Evolutionary conservation across 2,329 filamentous ascomycete genomes (phyloP).

Genomic region (Plectosphaerella cucumerina): DNA sequence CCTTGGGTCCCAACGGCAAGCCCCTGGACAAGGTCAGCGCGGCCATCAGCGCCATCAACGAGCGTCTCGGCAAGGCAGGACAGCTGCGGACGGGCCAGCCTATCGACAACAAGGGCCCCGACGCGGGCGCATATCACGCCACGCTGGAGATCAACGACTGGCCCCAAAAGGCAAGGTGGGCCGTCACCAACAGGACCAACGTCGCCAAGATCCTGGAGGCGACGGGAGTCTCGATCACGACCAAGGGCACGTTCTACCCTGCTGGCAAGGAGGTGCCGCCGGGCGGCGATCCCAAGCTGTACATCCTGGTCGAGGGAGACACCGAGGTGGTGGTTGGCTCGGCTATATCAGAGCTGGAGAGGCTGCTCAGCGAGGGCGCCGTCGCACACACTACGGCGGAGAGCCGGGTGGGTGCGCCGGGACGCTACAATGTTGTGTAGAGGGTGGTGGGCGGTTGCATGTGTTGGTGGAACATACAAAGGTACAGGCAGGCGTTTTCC

Average conservation of each 20-base stretch:
- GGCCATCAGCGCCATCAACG: slow-evolving; percentile 89
- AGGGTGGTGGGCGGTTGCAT: neutral
- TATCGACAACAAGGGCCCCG: slow-evolving; percentile 97
- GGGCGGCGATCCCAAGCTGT: slow-evolving; percentile 84
- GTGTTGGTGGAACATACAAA: too few species aligned
- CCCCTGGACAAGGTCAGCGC: slow-evolving; percentile 82
- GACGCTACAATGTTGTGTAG: slow-evolving; percentile 82
- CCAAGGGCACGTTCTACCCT: slow-evolving; percentile 88
- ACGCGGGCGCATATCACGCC: slow-evolving; percentile 93
- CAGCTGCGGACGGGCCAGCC: slow-evolving; percentile 88
- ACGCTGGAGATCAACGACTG: slow-evolving; percentile 99
- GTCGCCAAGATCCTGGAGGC: slow-evolving; percentile 96
- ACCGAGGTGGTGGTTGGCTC: slow-evolving; percentile 89
- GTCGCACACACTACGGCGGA: slow-evolving; percentile 86
- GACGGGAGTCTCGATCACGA: slow-evolving; percentile 94
- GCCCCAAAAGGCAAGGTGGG: slow-evolving; percentile 97
- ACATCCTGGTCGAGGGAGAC: slow-evolving; percentile 96
- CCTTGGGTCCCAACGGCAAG: slow-evolving; percentile 50
- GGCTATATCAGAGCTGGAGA: slow-evolving; percentile 85
- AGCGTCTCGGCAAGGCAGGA: slow-evolving; percentile 81
- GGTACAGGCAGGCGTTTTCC: too few species aligned
- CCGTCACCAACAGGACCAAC: slow-evolving; percentile 96
- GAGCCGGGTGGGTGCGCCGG: slow-evolving; percentile 70
- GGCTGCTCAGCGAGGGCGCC: slow-evolving; percentile 84
- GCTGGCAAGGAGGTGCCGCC: slow-evolving; percentile 74